Percentiles rank a stretch among this genome's conserved stretches.
Evolutionary conservation across 768 basidiomycete species (phyloP).

Genomic region (Suillus americanus): DNA sequence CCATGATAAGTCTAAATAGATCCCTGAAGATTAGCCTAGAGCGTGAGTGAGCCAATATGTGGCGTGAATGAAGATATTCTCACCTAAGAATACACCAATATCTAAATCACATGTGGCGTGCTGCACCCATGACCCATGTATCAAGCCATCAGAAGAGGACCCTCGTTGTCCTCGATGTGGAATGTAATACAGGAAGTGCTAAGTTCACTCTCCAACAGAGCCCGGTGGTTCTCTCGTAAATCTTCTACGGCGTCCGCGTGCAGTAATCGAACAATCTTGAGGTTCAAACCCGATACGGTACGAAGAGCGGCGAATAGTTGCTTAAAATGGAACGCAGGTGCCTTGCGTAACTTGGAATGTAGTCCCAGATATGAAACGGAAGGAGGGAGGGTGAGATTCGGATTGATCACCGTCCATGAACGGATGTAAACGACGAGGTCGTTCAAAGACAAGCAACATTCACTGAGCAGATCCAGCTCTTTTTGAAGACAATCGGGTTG

Average conservation of each 20-base stretch:
- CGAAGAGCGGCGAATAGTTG: constrained; percentile 23
- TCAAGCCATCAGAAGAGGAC: constrained; percentile 17
- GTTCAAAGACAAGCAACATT: constrained; percentile 23
- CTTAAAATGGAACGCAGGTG: constrained; percentile 14
- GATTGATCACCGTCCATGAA: constrained; percentile 23
- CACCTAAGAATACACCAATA: not conserved
- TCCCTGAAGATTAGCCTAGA: not conserved
- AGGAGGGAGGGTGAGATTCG: constrained; percentile 23
- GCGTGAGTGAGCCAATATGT: not conserved
- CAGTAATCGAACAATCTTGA: constrained; percentile 21
- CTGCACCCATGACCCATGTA: not conserved
- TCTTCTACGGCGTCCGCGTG: constrained; percentile 16
- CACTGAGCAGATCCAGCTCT: constrained; percentile 25
- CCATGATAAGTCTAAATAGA: not conserved
- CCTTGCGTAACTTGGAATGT: constrained; percentile 18
- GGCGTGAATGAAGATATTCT: not conserved
- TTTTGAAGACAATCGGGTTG: constrained; percentile 22
- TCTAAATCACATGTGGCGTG: too few relatives aligned
- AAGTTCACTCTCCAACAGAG: constrained; percentile 12
- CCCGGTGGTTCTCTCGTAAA: constrained; percentile 12
- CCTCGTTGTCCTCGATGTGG: constrained; percentile 24
- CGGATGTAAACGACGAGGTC: constrained; percentile 26
- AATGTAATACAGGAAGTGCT: constrained; percentile 14
- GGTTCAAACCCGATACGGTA: constrained; percentile 21
- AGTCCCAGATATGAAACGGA: constrained; percentile 24